Conservation (phyloP, 805 yeast species). For the Candida ulmi region DNA sequence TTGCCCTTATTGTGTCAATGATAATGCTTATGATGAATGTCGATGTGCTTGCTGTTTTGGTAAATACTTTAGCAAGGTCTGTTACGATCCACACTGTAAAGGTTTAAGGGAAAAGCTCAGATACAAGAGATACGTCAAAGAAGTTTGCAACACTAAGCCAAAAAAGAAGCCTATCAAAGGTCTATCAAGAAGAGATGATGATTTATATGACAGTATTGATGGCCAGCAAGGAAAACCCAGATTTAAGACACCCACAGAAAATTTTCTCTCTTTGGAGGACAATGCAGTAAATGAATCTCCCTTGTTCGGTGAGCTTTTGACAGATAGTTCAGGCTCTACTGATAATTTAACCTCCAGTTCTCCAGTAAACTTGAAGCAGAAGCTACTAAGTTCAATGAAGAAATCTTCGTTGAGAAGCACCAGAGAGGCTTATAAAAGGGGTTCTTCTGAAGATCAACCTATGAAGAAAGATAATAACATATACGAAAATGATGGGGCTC, state of each 20-base stretch:
- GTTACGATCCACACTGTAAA: slow-evolving; percentile 22
- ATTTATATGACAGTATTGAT: neutral
- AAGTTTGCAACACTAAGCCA: slow-evolving; percentile 20
- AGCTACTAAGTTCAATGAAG: neutral
- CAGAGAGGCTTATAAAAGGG: neutral
- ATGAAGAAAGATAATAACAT: too few relatives aligned
- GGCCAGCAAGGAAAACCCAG: neutral
- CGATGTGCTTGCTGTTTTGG: slow-evolving; percentile 25
- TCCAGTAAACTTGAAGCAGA: neutral
- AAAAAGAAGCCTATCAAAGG: slow-evolving; percentile 4
- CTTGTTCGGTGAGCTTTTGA: too few relatives aligned
- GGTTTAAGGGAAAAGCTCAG: slow-evolving; percentile 18
- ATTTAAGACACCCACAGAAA: too few relatives aligned
- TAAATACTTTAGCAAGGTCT: slow-evolving; percentile 19
- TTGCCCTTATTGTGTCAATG: slow-evolving; percentile 23
- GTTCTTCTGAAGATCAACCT: too few relatives aligned
- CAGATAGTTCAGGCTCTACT: too few relatives aligned
- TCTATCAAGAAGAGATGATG: slow-evolving; percentile 4
- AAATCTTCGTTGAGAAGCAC: neutral
- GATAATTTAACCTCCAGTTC: neutral
- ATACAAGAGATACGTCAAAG: slow-evolving; percentile 21
- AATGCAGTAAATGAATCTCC: too few relatives aligned
- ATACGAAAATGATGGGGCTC: too few relatives aligned
- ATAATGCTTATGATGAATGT: slow-evolving; percentile 23
- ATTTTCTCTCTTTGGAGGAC: too few relatives aligned